Evolutionary conservation across 2,329 filamentous ascomycete species (phyloP), one percentile per base, ranked within the genome.

Genomic region (Phialophora verrucosa): DNA sequence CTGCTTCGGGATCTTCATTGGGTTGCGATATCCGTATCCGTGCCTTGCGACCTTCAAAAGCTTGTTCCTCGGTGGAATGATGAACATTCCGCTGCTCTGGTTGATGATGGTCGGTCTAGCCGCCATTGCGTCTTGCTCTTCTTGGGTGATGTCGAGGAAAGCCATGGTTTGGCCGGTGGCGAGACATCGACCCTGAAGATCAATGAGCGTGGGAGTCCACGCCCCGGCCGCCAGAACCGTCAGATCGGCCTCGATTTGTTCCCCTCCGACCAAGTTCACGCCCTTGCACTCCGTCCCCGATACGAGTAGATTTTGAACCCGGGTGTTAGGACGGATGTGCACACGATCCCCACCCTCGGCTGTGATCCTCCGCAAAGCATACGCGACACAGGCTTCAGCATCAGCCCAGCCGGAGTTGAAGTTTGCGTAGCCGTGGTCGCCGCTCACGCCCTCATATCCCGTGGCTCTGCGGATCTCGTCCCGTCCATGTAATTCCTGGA

Each of bases 151-250:
- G 69, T 87, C 83, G 70, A 97, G 81, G 79, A 96, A 97, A 12
- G 86, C 90, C 29, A 98, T 76, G 0, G 87, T 86, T 74, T 98
- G 94, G 14, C 92, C 94, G 0, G 92, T 96, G 2, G 93, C 91
- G 69, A 90, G 86, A 47, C 88, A 89, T 53, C 91, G 86, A 29
- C 92, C 91, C 55, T 88, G 83, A 0, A 97, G 82, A 77, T 97
- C 91, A 63, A 97, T 80, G 25, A 97, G 83, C 1, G 86, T 84
- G 2, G 89, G 86, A 1, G 91, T 92, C 93, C 94, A 98, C 4
- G 94, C 93, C 17, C 94, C 94, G 0, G 93, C 88, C 0, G 94
- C 93, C 2, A 96, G 83, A 63, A 97, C 83, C 38, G 64, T 69
- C 60, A 73, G 65, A 42, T 73, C 69, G 12, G 71, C 72, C 2